Percentiles rank a stretch among this genome's conserved stretches.
Conservation (phyloP, 176 grass and related monocot species). For the Aegilops sharonensis region DNA sequence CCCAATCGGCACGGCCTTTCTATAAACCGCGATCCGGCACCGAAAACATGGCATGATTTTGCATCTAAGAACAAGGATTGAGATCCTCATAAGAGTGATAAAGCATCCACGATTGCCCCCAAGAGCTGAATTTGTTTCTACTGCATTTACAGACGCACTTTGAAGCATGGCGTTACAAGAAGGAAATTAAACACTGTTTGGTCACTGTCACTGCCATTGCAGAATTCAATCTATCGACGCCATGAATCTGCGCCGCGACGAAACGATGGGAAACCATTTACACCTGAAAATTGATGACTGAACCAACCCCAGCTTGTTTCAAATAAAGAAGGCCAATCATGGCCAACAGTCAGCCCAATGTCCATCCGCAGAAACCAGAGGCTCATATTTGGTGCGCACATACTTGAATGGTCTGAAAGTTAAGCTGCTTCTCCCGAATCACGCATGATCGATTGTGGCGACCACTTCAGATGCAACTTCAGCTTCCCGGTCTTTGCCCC, state of each 20-base stretch:
- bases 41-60: not conserved
- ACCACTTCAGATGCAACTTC: constrained; percentile 91
- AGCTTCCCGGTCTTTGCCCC: constrained; percentile 77
- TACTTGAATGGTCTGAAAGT: constrained; percentile 15
- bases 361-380: not conserved
- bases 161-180: constrained; percentile 11
- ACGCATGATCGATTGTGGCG: constrained; percentile 59
- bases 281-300: constrained; percentile 24
- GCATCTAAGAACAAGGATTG: not conserved
- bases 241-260: constrained; percentile 2
- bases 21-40: not conserved
- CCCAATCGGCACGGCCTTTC: not conserved
- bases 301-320: not conserved
- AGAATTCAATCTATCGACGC: constrained; percentile 4
- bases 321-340: not conserved
- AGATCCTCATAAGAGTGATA: not conserved
- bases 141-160: constrained; percentile 21
- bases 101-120: not conserved
- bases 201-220: not conserved
- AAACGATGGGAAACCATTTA: not conserved
- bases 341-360: not conserved
- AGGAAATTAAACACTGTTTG: not conserved
- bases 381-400: not conserved
- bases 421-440: constrained; percentile 31
- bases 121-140: not conserved